Percentiles rank a stretch among this genome's conserved stretches.
Conservation (phyloP, 805 yeast species). For the Yarrowia sp. region DNA sequence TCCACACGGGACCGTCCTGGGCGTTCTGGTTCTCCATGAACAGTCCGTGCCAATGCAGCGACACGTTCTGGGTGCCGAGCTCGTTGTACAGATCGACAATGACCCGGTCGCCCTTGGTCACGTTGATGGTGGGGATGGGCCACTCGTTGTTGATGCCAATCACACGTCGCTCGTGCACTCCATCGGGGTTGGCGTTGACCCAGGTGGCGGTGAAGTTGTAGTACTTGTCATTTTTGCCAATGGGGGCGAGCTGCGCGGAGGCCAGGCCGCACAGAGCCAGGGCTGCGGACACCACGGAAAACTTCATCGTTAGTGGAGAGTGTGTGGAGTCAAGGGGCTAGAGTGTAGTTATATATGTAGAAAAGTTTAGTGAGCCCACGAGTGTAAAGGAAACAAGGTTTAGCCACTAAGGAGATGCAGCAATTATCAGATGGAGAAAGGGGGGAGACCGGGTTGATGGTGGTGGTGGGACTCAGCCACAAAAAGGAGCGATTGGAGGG, state of each 20-base stretch:
- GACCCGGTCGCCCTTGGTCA: slow-evolving; percentile 80
- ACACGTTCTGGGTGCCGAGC: slow-evolving; percentile 68
- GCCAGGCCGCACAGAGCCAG: slow-evolving; percentile 40
- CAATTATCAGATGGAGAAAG: background rate
- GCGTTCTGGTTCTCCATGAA: slow-evolving; percentile 76
- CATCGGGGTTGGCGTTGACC: slow-evolving; percentile 63
- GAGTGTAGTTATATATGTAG: slow-evolving; percentile 18
- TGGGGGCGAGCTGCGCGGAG: slow-evolving; percentile 43
- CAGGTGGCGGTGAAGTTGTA: slow-evolving; percentile 53
- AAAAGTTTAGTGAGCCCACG: slow-evolving; percentile 7
- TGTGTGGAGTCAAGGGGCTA: slow-evolving; percentile 1
- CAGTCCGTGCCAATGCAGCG: slow-evolving; percentile 93
- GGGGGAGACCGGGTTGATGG: background rate
- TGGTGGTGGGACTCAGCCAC: too few relatives aligned
- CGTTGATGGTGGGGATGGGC: slow-evolving; percentile 89
- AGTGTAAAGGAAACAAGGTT: background rate
- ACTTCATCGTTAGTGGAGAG: slow-evolving; percentile 2
- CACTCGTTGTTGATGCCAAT: slow-evolving; percentile 71
- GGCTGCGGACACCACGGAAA: slow-evolving; percentile 27
- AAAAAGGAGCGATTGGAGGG: too few relatives aligned
- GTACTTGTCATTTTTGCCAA: slow-evolving; percentile 36
- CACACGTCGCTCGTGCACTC: slow-evolving; percentile 57
- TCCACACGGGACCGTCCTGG: slow-evolving; percentile 91
- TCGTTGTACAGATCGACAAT: slow-evolving; percentile 78
- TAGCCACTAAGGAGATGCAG: background rate